Evolutionary conservation across 768 basidiomycete species (phyloP), one percentile per base, ranked within the genome.

Genomic region (Boletus rubropictus): DNA sequence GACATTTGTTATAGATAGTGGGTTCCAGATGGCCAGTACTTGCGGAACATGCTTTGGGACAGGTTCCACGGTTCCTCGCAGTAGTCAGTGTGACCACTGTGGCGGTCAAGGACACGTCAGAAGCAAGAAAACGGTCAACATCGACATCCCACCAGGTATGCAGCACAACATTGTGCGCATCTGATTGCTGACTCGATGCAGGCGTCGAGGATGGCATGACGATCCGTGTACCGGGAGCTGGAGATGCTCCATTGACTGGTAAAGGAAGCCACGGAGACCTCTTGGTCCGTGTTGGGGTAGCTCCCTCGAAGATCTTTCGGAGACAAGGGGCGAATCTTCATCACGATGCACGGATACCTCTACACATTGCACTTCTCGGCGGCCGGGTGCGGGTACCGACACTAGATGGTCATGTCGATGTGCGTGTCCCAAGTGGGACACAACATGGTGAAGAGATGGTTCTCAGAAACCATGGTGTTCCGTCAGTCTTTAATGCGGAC

Each of bases 401-500:
- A 36, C 73, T 98, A 17, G 94, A 98, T 51, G 91, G 94, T 21
- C 90, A 96, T 37, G 92, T 97, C 1, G 93, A 97, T 48, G 89
- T 98, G 35, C 85, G 88, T 54, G 80, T 99, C 34, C 90, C 93
- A 46, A 75, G 76, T 18, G 95, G 96, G 37, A 97, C 95, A 3
- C 96, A 98, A 68, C 92, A 86, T 62, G 94, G 94, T 15, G 92
- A 97, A 71, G 93, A 98, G 66, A 94, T 95, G 81, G 89, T 96
- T 18, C 69, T 99, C 59, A 88, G 86, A 69, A 83, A 84, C 33
- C 81, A 89, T 44, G 96, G 96, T 25, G 82, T 97, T 11, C 64
- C 78, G 37, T 73, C 80, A 20, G 73, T 86, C 7, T 75, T 76
- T 60, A 69, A 70, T 41, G 69, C 76, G 34, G 77, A 77, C 52